Conservation (phyloP, 306 rosid genomes). For the Oemleria cerasiformis region DNA sequence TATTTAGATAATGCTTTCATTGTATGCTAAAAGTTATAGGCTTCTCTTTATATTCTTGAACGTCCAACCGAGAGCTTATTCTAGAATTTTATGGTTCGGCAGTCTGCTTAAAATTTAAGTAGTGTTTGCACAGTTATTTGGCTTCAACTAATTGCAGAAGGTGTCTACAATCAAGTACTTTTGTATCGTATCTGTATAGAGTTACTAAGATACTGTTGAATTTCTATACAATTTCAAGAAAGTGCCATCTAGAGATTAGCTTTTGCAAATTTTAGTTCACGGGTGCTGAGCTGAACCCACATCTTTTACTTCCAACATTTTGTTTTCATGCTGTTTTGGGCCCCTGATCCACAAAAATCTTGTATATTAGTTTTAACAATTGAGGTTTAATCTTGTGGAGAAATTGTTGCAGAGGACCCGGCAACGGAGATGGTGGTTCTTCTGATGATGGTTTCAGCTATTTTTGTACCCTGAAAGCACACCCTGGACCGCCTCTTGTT, state of each 20-base stretch:
- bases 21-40: not conserved
- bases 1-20: not conserved
- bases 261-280: not conserved
- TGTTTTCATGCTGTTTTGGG: not conserved
- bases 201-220: not conserved
- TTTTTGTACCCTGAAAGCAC: constrained; percentile 16
- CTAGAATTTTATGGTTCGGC: not conserved
- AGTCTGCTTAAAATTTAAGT: not conserved
- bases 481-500: constrained; percentile 11
- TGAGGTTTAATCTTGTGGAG: not conserved
- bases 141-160: not conserved
- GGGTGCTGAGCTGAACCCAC: not conserved
- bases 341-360: not conserved
- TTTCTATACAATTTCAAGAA: not conserved
- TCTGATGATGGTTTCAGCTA: constrained; percentile 35
- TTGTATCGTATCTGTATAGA: not conserved
- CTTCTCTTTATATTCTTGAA: not conserved
- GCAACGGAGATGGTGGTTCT: constrained; percentile 64
- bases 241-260: not conserved
- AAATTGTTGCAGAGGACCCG: constrained; percentile 46
- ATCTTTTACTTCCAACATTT: not conserved
- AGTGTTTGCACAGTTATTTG: not conserved
- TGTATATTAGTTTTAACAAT: not conserved
- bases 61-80: not conserved
- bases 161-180: not conserved